phyloP scores from a whole-genome alignment of 2,329 filamentous ascomycete genomes.

The Ophiocordyceps polyrhachis-furcata region DNA sequence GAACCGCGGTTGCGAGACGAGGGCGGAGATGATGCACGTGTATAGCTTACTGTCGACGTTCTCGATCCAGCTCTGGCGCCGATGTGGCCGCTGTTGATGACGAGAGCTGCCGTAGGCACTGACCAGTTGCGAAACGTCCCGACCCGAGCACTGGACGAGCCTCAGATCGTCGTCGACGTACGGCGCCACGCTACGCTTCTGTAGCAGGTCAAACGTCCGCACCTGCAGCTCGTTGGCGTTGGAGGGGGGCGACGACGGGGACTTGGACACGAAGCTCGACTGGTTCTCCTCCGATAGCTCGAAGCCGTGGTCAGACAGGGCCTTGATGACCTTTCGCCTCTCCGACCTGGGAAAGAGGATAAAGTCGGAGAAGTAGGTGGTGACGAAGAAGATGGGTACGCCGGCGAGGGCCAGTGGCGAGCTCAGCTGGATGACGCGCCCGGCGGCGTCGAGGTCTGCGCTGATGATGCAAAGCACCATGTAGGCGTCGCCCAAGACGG shows the following conservation, averaged over 20 bases:
- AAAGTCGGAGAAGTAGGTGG: constrained; percentile 94
- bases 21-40: constrained; percentile 40
- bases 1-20: constrained; percentile 46
- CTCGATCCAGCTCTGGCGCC: constrained; percentile 31
- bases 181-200: constrained; percentile 55
- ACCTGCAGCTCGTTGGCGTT: constrained; percentile 62
- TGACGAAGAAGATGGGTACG: constrained; percentile 96
- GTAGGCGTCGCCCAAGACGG: constrained; percentile 68
- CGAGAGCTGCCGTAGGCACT: constrained; percentile 18
- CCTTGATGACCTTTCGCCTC: constrained; percentile 53
- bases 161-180: constrained; percentile 48
- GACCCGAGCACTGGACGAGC: constrained; percentile 67
- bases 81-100: constrained; percentile 12
- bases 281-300: constrained; percentile 60
- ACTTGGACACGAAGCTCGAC: constrained; percentile 37
- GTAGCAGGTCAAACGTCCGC: constrained; percentile 71
- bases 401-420: constrained; percentile 79
- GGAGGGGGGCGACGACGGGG: constrained; percentile 41
- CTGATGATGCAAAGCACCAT: constrained; percentile 80
- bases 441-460: constrained; percentile 77
- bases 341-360: constrained; percentile 72
- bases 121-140: constrained; percentile 24
- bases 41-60: constrained; percentile 45
- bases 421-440: constrained; percentile 79
- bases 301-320: constrained; percentile 64